Evolutionary conservation across 148 eudicot genomes (phyloP).

Genomic region (Chenopodium berlandieri): DNA sequence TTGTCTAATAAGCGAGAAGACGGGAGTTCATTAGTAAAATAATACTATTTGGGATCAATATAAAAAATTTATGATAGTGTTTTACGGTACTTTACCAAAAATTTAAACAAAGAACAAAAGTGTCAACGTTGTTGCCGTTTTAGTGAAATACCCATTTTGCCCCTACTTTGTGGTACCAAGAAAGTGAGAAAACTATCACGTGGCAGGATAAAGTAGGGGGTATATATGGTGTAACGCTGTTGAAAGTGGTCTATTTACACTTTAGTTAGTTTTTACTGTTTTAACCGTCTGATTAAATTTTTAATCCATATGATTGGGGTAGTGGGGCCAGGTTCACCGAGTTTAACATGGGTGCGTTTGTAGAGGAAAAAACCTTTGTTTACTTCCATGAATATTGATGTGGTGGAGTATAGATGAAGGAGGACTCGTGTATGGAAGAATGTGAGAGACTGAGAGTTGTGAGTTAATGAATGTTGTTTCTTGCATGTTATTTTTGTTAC

Average conservation of each 20-base stretch:
- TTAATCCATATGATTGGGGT: background rate
- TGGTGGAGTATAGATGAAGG: background rate
- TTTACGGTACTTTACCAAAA: too few species aligned
- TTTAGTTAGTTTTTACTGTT: background rate
- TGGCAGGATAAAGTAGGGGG: conserved; percentile 18
- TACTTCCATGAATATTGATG: background rate
- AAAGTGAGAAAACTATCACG: conserved; percentile 5
- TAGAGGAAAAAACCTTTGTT: background rate
- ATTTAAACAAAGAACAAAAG: background rate
- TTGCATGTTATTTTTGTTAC: background rate
- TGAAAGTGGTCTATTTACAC: background rate
- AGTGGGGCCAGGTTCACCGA: background rate
- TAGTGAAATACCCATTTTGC: background rate
- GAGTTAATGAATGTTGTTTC: conserved; percentile 8
- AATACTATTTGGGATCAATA: too few species aligned
- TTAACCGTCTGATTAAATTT: background rate
- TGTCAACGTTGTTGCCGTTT: background rate
- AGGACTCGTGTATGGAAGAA: conserved; percentile 15
- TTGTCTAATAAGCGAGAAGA: too few species aligned
- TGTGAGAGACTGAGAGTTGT: conserved; percentile 10
- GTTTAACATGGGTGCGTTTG: background rate
- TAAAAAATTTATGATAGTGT: too few species aligned
- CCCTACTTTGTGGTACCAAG: background rate
- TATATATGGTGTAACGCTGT: background rate
- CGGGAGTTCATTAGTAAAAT: too few species aligned